Conservation (phyloP, 2,329 filamentous ascomycete genomes). For the Monosporascus ibericus region DNA sequence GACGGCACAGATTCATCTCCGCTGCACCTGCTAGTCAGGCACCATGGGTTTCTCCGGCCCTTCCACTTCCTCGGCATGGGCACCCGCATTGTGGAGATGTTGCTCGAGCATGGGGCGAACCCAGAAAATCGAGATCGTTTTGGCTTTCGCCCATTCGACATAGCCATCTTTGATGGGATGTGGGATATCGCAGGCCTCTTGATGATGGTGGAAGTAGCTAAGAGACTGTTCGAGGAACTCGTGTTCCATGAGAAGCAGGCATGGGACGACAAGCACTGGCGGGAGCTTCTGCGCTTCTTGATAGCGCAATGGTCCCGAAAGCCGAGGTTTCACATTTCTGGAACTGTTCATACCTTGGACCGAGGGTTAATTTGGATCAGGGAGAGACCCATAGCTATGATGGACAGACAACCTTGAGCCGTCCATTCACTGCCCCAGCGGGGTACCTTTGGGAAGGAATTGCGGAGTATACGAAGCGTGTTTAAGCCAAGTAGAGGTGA, state of each 20-base stretch:
- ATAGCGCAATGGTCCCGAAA: not conserved
- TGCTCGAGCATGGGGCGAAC: not conserved
- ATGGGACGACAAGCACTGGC: not conserved
- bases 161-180: not conserved
- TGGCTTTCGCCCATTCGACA: not conserved
- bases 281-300: not conserved
- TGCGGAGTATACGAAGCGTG: too few relatives aligned
- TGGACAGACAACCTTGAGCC: too few relatives aligned
- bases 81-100: not conserved
- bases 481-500: too few relatives aligned
- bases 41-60: too few relatives aligned
- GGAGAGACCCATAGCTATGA: too few relatives aligned
- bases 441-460: too few relatives aligned
- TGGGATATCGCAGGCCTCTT: not conserved
- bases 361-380: too few relatives aligned
- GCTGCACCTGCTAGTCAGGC: not conserved
- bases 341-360: too few relatives aligned
- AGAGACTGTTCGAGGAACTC: not conserved
- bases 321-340: not conserved
- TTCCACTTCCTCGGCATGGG: too few relatives aligned
- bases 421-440: too few relatives aligned
- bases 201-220: not conserved
- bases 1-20: not conserved
- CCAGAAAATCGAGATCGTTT: not conserved
- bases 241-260: not conserved